These are phyloP conservation scores for Hebeloma cylindrosporum DNA, from an alignment of 768 basidiomycete species.

Conservation along the genomic window DNA sequence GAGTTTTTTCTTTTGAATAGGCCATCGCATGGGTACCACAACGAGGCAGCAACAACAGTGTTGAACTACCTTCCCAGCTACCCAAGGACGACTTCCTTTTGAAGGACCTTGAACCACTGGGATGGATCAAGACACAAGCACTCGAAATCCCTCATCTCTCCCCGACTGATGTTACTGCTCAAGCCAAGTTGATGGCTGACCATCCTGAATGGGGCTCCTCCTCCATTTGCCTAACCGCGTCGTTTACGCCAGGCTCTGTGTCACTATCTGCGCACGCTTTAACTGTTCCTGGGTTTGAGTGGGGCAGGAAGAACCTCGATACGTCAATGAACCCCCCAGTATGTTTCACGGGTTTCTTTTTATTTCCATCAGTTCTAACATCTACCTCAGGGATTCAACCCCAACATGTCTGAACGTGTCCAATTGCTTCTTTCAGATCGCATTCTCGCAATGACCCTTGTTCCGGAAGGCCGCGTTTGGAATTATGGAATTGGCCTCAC, in stretches of 20 bases:
- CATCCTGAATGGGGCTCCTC: conserved; percentile 95
- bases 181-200: conserved; percentile 95
- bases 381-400: conserved; percentile 77
- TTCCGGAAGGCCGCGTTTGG: conserved; percentile 94
- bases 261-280: conserved; percentile 92
- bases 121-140: conserved; percentile 97
- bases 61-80: conserved; percentile 86
- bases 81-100: conserved; percentile 95
- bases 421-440: conserved; percentile 93
- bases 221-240: conserved; percentile 89
- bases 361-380: conserved; percentile 5
- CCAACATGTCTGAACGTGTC: conserved; percentile 97
- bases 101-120: conserved; percentile 92
- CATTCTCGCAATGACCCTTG: conserved; percentile 92
- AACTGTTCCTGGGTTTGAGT: conserved; percentile 92
- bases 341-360: conserved; percentile 18
- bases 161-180: conserved; percentile 89
- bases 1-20: conserved; percentile 26
- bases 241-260: conserved; percentile 98
- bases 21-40: conserved; percentile 98
- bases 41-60: conserved; percentile 90
- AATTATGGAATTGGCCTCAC: conserved; percentile 95
- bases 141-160: conserved; percentile 91
- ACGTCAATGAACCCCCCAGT: conserved; percentile 79
- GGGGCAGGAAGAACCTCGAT: conserved; percentile 93